These are phyloP conservation scores for Talaromyces liani DNA, from an alignment of 495 filamentous ascomycete species.

Conservation along the genomic window DNA sequence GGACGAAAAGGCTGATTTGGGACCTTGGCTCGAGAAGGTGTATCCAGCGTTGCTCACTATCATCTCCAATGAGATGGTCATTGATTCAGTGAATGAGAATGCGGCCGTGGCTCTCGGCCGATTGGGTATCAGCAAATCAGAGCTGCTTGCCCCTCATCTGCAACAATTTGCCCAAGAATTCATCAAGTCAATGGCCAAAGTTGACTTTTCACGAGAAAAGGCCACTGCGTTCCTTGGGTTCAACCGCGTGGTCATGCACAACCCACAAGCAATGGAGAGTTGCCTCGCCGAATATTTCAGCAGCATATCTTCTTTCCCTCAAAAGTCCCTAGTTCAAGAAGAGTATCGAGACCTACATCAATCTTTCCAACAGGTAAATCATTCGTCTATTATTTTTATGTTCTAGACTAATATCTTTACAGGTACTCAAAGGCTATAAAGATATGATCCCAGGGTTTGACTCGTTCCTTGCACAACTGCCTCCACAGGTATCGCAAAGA, in stretches of 20 bases:
- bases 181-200: slow-evolving; percentile 70
- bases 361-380: slow-evolving; percentile 47
- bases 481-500: slow-evolving; percentile 53
- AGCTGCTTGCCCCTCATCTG: slow-evolving; percentile 74
- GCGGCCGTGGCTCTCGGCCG: slow-evolving; percentile 89
- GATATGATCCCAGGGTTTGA: slow-evolving; percentile 79
- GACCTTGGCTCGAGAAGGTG: slow-evolving; percentile 67
- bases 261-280: slow-evolving; percentile 87
- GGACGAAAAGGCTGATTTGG: slow-evolving; percentile 72
- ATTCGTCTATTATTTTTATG: slow-evolving; percentile 15
- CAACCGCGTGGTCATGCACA: slow-evolving; percentile 71
- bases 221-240: slow-evolving; percentile 89
- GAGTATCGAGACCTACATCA: slow-evolving; percentile 43
- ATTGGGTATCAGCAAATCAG: slow-evolving; percentile 74
- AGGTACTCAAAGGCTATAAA: slow-evolving; percentile 80
- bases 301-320: slow-evolving; percentile 66
- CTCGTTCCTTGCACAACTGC: slow-evolving; percentile 65
- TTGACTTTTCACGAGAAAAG: slow-evolving; percentile 90
- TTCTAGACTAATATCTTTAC: not conserved
- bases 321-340: slow-evolving; percentile 46
- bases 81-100: slow-evolving; percentile 89
- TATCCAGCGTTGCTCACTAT: slow-evolving; percentile 71
- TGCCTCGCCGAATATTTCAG: slow-evolving; percentile 76
- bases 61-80: slow-evolving; percentile 72
- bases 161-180: slow-evolving; percentile 73